These are phyloP conservation scores for Tothia fuscella DNA, from an alignment of 2,329 filamentous ascomycete genomes.

Conservation along the genomic window DNA sequence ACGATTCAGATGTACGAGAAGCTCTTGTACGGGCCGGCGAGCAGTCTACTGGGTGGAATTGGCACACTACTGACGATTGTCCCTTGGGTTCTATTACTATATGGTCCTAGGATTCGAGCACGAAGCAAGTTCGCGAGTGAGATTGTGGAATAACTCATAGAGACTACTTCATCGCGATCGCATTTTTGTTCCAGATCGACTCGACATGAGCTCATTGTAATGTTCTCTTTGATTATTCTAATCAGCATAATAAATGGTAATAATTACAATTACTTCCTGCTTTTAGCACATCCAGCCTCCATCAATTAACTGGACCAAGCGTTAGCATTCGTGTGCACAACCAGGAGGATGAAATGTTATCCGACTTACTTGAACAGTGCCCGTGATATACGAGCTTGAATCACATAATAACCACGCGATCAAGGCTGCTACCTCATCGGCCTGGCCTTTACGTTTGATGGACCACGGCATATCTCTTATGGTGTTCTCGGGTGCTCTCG, in stretches of 20 bases:
- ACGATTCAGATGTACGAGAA: constrained; percentile 60
- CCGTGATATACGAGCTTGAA: constrained; percentile 35
- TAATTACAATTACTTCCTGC: too few relatives aligned
- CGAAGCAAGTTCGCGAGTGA: constrained; percentile 60
- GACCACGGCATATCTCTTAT: neutral
- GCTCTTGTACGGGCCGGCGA: constrained; percentile 59
- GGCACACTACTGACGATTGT: constrained; percentile 56
- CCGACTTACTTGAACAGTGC: constrained; percentile 29
- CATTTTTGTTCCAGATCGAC: too few relatives aligned
- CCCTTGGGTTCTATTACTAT: constrained; percentile 78
- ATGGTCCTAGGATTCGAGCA: constrained; percentile 61
- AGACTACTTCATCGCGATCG: too few relatives aligned
- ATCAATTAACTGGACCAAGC: too few relatives aligned
- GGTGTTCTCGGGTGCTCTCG: neutral
- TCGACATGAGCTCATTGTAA: too few relatives aligned
- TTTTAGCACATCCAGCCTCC: constrained; percentile 8
- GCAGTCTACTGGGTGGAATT: constrained; percentile 64
- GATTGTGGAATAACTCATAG: constrained; percentile 5
- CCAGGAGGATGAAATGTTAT: too few relatives aligned
- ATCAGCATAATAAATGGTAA: too few relatives aligned
- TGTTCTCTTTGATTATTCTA: too few relatives aligned
- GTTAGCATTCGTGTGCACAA: too few relatives aligned
- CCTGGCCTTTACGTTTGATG: constrained; percentile 16
- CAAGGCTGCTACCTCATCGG: constrained; percentile 30
- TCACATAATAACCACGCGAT: constrained; percentile 36